Base-by-base conservation (phyloP, 768 basidiomycete species). In the Hemileccinum impolitum region DNA sequence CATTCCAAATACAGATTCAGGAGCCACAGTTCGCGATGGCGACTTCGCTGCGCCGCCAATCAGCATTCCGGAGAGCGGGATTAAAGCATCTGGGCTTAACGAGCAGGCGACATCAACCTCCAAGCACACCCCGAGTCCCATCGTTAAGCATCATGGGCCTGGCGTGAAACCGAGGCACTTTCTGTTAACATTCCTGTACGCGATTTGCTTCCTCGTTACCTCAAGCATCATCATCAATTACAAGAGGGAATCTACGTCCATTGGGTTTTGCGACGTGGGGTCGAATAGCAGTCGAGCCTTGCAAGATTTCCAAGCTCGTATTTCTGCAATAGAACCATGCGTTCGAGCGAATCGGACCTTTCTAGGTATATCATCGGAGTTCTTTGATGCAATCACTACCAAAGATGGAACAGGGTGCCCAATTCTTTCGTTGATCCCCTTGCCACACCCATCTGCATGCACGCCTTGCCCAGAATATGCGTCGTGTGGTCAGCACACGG, bases 181-280 rank as follows among this genome's bases (percentile, higher is more conserved):
- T 51, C 48, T 79, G 36, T 43, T 75, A 13, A 75, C 75, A n/a
- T 23, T 81, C n/a, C 18, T 85, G 39, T 57, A 68, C 45, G 50
- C 73, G 50, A 47, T 72, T 6, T 52, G 75, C 25, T 51, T 71
- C 10, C 49, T 76, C 19, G 60, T 67, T 15, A 54, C 67, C 17
- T 68, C 65, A 13, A 68, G 65, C 52, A 54, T 67, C 19, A 52
- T 73, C 17, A 55, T 73, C 57, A 72, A 73, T 15, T 87, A 81
- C 72, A 90, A 90, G 69, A 51, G 56, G 12, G 81, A 86, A 56
- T 90, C 90, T 6, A 71, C 82, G 3, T 64, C 74, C 11, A 82
- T 93, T 56, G 90, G 91, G 5, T 93, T 81, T 66, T 93, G 90
- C 61, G 81, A 88, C 53, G 67, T 77, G 31, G 84, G 79, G 17